A percentile compares a stretch with the other conserved stretches of the same genome.
These are phyloP conservation scores for Parietichytrium sp. DNA, from an alignment of 108 stramenopile species.

Conservation along the genomic window DNA sequence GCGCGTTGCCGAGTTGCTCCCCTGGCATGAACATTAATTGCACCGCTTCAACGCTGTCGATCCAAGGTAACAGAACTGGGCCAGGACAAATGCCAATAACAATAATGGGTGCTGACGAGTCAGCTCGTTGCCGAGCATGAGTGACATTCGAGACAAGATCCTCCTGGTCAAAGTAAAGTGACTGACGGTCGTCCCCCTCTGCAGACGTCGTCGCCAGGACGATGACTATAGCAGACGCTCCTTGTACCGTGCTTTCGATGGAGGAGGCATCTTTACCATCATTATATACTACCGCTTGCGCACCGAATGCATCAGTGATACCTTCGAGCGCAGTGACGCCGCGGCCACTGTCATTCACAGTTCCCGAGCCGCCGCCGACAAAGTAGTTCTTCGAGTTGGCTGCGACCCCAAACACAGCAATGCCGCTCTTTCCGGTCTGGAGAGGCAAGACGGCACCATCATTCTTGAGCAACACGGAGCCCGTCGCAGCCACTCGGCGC, in stretches of 20 bases:
- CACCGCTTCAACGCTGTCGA: conserved; percentile 48
- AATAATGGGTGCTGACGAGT: conserved; percentile 45
- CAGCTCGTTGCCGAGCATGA: conserved; percentile 44
- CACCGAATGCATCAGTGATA: neutral
- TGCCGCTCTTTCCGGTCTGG: neutral
- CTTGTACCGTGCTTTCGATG: too few species aligned
- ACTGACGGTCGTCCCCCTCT: conserved; percentile 67
- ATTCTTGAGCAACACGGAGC: conserved; percentile 45
- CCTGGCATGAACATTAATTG: conserved; percentile 66
- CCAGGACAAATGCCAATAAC: conserved; percentile 46
- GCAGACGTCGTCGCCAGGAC: conserved; percentile 64
- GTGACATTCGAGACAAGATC: too few species aligned
- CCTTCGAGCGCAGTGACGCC: neutral
- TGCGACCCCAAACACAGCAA: conserved; percentile 40
- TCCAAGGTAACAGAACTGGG: conserved; percentile 63
- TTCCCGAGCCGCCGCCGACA: conserved; percentile 19
- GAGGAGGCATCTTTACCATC: neutral
- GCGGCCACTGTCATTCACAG: neutral
- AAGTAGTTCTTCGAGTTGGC: neutral
- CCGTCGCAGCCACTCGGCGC: neutral
- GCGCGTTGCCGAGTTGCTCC: conserved; percentile 64
- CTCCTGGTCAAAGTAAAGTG: conserved; percentile 45
- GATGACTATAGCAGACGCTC: conserved; percentile 53
- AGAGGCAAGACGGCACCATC: conserved; percentile 28
- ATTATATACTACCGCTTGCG: neutral